Conservation (phyloP, 1,284 basidiomycete genomes). For the Coniferiporia weirii region DNA sequence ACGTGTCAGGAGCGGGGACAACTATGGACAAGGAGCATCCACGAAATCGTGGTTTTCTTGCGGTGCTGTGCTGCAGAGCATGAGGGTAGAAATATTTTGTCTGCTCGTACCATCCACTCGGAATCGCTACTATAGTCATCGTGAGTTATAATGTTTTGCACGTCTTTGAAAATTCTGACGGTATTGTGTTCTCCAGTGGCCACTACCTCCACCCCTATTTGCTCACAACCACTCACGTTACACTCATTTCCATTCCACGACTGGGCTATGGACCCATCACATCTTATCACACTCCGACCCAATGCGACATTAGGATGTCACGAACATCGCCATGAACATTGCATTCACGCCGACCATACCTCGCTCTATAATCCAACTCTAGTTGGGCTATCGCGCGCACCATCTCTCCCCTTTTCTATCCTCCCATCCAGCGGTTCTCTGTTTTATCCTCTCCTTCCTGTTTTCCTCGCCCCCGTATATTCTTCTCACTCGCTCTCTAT, state of each 20-base stretch:
- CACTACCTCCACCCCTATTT: too few relatives aligned
- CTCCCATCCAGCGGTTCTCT: not conserved
- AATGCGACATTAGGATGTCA: not conserved
- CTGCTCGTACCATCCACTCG: not conserved
- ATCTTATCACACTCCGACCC: not conserved
- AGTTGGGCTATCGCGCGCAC: not conserved
- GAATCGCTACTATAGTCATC: not conserved
- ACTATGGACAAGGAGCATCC: constrained; percentile 11
- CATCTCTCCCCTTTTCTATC: not conserved
- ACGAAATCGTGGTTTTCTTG: constrained; percentile 7
- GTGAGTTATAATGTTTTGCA: not conserved
- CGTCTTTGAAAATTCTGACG: too few relatives aligned
- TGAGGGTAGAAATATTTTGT: not conserved
- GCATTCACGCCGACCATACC: not conserved
- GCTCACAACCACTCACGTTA: not conserved
- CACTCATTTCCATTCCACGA: not conserved
- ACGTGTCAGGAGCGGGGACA: constrained; percentile 2
- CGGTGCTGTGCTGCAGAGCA: constrained; percentile 13
- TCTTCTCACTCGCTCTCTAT: not conserved
- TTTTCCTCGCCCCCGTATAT: not conserved
- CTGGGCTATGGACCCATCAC: constrained; percentile 3
- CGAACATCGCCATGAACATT: not conserved
- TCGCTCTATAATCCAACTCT: not conserved
- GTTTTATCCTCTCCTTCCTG: not conserved
- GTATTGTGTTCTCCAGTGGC: too few relatives aligned